These are phyloP conservation scores for Prunus fruticosa DNA, from an alignment of 306 rosid species.

Conservation along the genomic window DNA sequence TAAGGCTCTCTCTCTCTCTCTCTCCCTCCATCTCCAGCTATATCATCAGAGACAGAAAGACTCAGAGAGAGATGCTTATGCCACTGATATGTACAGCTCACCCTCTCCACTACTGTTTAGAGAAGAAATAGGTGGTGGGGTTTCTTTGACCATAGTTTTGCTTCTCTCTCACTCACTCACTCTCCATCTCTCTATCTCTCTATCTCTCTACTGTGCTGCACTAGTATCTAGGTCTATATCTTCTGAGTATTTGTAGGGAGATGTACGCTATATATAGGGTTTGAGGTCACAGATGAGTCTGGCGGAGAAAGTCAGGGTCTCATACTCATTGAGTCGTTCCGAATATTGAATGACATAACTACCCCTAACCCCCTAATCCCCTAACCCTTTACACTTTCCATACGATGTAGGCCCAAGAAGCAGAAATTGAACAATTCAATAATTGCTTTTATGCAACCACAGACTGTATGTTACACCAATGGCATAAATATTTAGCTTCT, in stretches of 20 bases:
- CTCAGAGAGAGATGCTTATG: neutral
- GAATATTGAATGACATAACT: neutral
- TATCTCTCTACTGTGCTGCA: slow-evolving; percentile 24
- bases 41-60: neutral
- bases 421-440: too few relatives aligned
- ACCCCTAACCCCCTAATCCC: neutral
- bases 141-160: neutral
- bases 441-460: too few relatives aligned
- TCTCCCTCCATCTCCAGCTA: neutral
- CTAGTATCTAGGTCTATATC: slow-evolving; percentile 30
- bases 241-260: neutral
- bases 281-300: slow-evolving; percentile 37
- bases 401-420: too few relatives aligned
- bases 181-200: neutral
- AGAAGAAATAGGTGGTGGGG: neutral
- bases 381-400: too few relatives aligned
- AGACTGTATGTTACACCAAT: neutral
- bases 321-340: slow-evolving; percentile 8
- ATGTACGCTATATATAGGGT: slow-evolving; percentile 44
- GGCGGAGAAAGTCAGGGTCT: slow-evolving; percentile 48
- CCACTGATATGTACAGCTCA: neutral
- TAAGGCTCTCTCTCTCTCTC: neutral
- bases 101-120: neutral
- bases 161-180: neutral
- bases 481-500: neutral